These are phyloP conservation scores for Monosporascus cannonballus DNA, from an alignment of 2,329 filamentous ascomycete genomes.

Conservation along the genomic window DNA sequence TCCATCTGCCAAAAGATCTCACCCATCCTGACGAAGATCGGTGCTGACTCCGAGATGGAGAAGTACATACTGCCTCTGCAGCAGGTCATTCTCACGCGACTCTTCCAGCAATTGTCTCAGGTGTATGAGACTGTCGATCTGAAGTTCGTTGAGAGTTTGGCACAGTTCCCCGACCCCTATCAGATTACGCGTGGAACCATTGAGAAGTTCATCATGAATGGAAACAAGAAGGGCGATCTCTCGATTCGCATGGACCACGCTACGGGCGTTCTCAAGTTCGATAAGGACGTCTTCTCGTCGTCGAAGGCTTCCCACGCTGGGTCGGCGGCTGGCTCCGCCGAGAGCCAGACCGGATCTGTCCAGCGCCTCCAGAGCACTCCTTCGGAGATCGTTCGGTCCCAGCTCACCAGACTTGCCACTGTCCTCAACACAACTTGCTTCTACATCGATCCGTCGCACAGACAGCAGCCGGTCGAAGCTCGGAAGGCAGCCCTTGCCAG, in stretches of 20 bases:
- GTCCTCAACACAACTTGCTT: conserved; percentile 89
- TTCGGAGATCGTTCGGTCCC: conserved; percentile 92
- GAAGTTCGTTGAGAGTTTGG: conserved; percentile 85
- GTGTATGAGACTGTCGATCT: conserved; percentile 98
- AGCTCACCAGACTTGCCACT: conserved; percentile 86
- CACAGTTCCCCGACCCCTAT: conserved; percentile 94
- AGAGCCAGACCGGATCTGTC: conserved; percentile 75
- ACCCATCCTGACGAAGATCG: conserved; percentile 89
- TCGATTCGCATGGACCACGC: conserved; percentile 95
- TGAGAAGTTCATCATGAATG: conserved; percentile 99
- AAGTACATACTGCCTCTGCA: conserved; percentile 94
- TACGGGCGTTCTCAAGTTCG: conserved; percentile 90
- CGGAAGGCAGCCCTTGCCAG: conserved; percentile 75
- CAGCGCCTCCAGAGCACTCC: conserved; percentile 97
- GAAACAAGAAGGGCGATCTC: conserved; percentile 98
- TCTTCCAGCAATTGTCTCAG: conserved; percentile 98
- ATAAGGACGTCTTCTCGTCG: conserved; percentile 97
- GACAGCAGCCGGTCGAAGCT: conserved; percentile 70
- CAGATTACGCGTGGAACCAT: conserved; percentile 86
- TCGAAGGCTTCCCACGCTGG: conserved; percentile 86
- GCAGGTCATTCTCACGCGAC: conserved; percentile 94
- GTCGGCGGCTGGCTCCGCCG: conserved; percentile 78
- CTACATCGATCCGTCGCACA: conserved; percentile 89
- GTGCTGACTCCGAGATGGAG: conserved; percentile 89
- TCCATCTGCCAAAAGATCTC: conserved; percentile 99